phyloP scores from a whole-genome alignment of 345 rosid genomes.

The Syzygium aqueum region DNA sequence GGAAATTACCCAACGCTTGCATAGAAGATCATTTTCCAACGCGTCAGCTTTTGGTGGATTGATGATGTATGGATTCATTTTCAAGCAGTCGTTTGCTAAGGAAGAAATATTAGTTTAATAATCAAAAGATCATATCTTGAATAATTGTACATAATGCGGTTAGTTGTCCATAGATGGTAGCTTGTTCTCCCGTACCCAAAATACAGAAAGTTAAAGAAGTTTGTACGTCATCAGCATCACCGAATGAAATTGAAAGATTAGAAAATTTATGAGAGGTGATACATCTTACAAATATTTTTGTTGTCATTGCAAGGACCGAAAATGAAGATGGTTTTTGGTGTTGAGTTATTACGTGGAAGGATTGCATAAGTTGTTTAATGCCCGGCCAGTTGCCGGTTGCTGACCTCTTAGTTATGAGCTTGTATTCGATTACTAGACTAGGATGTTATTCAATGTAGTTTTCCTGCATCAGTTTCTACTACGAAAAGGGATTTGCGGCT shows the following conservation, averaged over 20 bases:
- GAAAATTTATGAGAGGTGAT: background rate
- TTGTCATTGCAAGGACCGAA: background rate
- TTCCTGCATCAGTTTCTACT: background rate
- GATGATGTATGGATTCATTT: background rate
- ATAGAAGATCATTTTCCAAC: background rate
- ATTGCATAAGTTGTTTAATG: background rate
- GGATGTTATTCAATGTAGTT: background rate
- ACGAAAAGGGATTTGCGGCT: background rate
- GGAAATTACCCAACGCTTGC: background rate
- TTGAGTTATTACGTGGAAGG: background rate
- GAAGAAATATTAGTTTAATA: background rate
- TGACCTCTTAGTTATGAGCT: background rate
- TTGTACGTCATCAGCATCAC: background rate
- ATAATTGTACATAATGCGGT: background rate
- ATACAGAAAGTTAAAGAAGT: background rate
- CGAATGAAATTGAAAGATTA: background rate
- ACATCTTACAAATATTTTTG: background rate
- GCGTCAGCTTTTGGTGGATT: background rate
- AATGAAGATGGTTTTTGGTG: background rate
- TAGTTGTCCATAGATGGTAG: background rate
- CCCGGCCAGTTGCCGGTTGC: background rate
- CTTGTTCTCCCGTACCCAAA: background rate
- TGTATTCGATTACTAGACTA: background rate
- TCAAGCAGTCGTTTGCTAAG: background rate
- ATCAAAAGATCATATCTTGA: background rate